Evolutionary conservation across 768 basidiomycete genomes (phyloP).

Genomic region (Coprinellus aureogranulatus): DNA sequence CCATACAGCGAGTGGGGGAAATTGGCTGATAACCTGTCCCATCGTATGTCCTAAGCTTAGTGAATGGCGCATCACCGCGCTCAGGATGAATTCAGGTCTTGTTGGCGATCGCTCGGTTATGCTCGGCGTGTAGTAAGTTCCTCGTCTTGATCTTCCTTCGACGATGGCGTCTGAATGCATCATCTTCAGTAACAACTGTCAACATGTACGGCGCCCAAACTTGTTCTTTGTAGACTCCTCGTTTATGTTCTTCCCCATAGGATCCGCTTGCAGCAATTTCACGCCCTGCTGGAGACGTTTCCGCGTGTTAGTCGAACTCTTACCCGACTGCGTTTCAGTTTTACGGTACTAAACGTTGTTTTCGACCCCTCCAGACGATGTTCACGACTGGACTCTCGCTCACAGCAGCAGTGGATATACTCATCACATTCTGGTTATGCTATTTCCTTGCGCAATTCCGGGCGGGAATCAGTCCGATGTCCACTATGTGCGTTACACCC

Average conservation of each 20-base stretch:
- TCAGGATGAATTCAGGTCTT: not conserved
- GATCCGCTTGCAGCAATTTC: slow-evolving; percentile 32
- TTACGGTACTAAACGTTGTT: slow-evolving; percentile 12
- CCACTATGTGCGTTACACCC: slow-evolving; percentile 6
- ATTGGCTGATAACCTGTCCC: slow-evolving; percentile 28
- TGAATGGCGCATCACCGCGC: not conserved
- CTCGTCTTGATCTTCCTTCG: not conserved
- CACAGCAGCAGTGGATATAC: slow-evolving; percentile 47
- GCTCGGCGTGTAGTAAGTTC: slow-evolving; percentile 10
- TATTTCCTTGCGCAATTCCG: slow-evolving; percentile 40
- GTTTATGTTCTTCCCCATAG: slow-evolving; percentile 15
- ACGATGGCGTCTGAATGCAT: not conserved
- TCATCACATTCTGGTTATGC: slow-evolving; percentile 47
- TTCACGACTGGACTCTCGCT: slow-evolving; percentile 52
- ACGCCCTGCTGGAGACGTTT: slow-evolving; percentile 16
- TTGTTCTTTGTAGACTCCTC: not conserved
- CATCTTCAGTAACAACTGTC: slow-evolving; percentile 25
- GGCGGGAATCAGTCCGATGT: slow-evolving; percentile 38
- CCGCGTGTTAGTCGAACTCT: slow-evolving; percentile 11
- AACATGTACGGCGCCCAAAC: slow-evolving; percentile 22
- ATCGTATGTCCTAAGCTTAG: slow-evolving; percentile 8
- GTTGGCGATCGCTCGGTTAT: slow-evolving; percentile 1
- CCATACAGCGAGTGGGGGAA: slow-evolving; percentile 33
- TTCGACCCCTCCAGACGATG: slow-evolving; percentile 32
- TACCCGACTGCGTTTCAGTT: not conserved